Conservation (phyloP, 345 rosid species). For the Ailanthus altissimus region DNA sequence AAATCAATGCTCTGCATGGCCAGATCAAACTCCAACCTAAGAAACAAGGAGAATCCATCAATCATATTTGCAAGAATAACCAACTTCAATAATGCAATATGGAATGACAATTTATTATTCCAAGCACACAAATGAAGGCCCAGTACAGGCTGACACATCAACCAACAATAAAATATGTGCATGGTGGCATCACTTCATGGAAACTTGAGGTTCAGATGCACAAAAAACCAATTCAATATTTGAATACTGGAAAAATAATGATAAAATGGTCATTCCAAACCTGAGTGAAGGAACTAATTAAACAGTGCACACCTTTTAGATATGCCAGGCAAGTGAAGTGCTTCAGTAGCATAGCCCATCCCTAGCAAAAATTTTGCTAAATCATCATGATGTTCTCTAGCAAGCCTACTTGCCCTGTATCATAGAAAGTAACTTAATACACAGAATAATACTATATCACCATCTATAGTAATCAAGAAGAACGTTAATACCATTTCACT, state of each 20-base stretch:
- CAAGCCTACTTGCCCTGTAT: slow-evolving; percentile 97
- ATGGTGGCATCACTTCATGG: background rate
- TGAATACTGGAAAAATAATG: background rate
- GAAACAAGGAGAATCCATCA: slow-evolving; percentile 13
- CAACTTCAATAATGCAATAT: too few species aligned
- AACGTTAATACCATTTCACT: slow-evolving; percentile 74
- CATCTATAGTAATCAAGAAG: slow-evolving; percentile 14
- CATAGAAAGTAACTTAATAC: slow-evolving; percentile 22
- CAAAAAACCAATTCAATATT: background rate
- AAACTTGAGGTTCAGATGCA: background rate
- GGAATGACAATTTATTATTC: background rate
- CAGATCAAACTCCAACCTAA: slow-evolving; percentile 94
- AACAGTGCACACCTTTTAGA: slow-evolving; percentile 71
- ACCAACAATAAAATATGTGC: background rate
- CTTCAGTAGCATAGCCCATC: slow-evolving; percentile 99
- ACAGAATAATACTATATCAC: slow-evolving; percentile 14
- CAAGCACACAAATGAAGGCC: background rate
- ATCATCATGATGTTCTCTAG: slow-evolving; percentile 98
- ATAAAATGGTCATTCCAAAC: background rate
- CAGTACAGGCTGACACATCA: background rate
- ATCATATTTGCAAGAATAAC: slow-evolving; percentile 16
- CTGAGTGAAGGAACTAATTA: background rate
- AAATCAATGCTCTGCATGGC: slow-evolving; percentile 98
- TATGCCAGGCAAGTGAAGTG: slow-evolving; percentile 99
- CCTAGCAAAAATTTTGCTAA: slow-evolving; percentile 97